Percentiles rank a stretch among this genome's conserved stretches.
Evolutionary conservation across 208 protist genomes (phyloP).

Genomic region (Endotrypanum monterogeii): DNA sequence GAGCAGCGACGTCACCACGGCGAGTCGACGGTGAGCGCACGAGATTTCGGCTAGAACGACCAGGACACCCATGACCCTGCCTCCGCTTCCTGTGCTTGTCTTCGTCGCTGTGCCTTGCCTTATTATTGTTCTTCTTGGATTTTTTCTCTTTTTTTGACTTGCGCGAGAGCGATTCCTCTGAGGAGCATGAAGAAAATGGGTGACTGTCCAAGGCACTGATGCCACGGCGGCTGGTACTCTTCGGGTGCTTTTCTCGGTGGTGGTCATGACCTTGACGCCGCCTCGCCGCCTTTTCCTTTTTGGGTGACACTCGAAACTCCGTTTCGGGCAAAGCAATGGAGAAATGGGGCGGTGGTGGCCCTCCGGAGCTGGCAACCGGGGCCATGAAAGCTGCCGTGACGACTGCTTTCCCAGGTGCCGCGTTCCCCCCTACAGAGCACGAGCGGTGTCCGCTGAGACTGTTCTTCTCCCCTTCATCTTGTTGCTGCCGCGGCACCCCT

Average conservation of each 20-base stretch:
- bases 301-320: not conserved
- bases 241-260: not conserved
- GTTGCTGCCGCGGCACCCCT: not conserved
- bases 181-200: not conserved
- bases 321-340: slow-evolving; percentile 2
- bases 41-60: not conserved
- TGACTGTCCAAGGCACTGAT: not conserved
- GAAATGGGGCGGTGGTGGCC: not conserved
- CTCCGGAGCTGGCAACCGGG: not conserved
- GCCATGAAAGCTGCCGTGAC: not conserved
- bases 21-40: not conserved
- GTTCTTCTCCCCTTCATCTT: not conserved
- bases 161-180: not conserved
- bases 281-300: not conserved
- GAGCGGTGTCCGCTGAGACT: not conserved
- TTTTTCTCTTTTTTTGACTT: not conserved
- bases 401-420: not conserved
- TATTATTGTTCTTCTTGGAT: not conserved
- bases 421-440: not conserved
- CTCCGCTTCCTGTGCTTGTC: not conserved
- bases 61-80: not conserved
- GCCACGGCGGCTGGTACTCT: not conserved
- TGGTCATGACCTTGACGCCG: not conserved
- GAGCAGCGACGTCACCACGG: not conserved
- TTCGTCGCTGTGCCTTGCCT: not conserved